Conservation (phyloP, 2,329 filamentous ascomycete genomes). For the Didymella exigua region DNA sequence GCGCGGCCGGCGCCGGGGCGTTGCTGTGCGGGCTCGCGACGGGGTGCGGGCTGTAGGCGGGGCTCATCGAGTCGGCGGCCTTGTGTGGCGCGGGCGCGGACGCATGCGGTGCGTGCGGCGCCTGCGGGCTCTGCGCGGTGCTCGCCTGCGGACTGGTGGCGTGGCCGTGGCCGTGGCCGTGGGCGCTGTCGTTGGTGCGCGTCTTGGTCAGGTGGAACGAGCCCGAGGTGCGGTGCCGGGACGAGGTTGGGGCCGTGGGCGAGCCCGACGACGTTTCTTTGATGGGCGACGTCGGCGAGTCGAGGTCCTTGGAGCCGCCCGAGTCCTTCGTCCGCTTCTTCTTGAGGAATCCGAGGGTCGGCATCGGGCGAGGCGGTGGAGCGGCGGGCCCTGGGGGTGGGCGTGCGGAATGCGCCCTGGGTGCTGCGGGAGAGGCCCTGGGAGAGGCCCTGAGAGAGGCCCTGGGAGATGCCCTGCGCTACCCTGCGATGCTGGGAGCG, state of each 20-base stretch:
- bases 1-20: constrained; percentile 49
- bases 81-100: constrained; percentile 35
- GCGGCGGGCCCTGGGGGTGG: constrained; percentile 22
- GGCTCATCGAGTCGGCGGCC: constrained; percentile 51
- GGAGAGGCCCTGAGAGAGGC: not conserved
- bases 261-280: constrained; percentile 62
- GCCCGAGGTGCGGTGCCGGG: constrained; percentile 41
- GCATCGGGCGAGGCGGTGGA: constrained; percentile 63
- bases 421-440: not conserved
- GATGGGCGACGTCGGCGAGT: constrained; percentile 69
- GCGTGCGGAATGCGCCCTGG: constrained; percentile 11
- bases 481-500: no score
- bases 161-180: constrained; percentile 16
- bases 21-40: constrained; percentile 40
- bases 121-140: not conserved
- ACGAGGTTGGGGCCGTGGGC: constrained; percentile 43
- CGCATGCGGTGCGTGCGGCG: constrained; percentile 8
- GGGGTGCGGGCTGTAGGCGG: constrained; percentile 40
- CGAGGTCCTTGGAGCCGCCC: constrained; percentile 62
- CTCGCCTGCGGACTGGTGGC: not conserved
- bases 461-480: no score
- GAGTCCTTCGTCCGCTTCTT: constrained; percentile 98
- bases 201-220: constrained; percentile 38
- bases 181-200: constrained; percentile 37
- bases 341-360: constrained; percentile 93